Evolutionary conservation across 1,139 yeast species (phyloP), one percentile per base, ranked within the genome.

Genomic region (Suhomyces chickasaworum): DNA sequence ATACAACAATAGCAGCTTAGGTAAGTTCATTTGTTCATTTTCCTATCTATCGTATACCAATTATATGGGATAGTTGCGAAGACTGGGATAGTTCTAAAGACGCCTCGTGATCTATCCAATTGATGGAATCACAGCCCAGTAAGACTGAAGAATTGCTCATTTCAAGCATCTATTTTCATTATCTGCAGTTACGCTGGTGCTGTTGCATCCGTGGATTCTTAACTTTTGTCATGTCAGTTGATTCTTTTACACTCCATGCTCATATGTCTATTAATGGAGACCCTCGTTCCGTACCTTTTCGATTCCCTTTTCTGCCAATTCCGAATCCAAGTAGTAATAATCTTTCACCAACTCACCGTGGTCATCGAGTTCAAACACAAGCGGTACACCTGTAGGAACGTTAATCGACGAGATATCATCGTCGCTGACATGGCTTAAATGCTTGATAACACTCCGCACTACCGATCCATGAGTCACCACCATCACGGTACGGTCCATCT

Each of bases 391-490:
- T 39, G 88, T 86, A 2, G 95, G 93, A 9, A 86, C 84, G 60
- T 86, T 85, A 42, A 86, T 76, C 41, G 77, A 71, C 48, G 83
- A 78, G 42, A 86, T 86, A 46, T 80, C 84, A n/a, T 75, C 74
- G 56, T 84, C 88, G 38, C 79, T 72, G 3, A 86, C 77, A 3
- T 69, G 66, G 51, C 78, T 78, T 35, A 86, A 58, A 44, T 81
- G 69, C 57, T 85, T 86, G 46, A 85, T 71, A 31, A 86, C 66
- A 18, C 89, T 83, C 52, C 95, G 71, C 3, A 85, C 88, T 4
- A 87, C 79, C 41, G 88, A 81, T 2, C 95, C 95, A 64, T 87
- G 95, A 1, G 89, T 86, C 8, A 84, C 87, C 31, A 86, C 69
- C 25, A 86, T 56, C 5, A 85, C 83, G 1, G 79, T 75, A 36